A percentile compares a stretch with the other conserved stretches of the same genome.
Conservation (phyloP, 148 eudicot species). For the Dianthus caryophyllus region DNA sequence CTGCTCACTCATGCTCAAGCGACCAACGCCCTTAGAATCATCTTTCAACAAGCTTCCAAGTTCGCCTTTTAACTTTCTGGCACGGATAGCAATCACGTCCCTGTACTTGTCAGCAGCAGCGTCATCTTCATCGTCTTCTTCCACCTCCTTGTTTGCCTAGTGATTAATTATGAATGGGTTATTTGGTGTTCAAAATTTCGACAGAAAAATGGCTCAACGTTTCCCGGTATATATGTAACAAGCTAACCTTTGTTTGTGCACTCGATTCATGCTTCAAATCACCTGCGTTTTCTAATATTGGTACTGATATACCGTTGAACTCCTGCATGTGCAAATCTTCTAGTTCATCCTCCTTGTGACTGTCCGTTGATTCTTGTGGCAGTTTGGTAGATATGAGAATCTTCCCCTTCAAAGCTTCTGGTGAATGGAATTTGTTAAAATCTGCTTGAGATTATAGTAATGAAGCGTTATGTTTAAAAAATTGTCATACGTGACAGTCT, state of each 20-base stretch:
- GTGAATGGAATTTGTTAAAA: slow-evolving; percentile 41
- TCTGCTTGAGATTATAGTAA: slow-evolving; percentile 30
- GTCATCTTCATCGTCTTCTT: slow-evolving; percentile 22
- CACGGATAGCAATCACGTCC: slow-evolving; percentile 52
- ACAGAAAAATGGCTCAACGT: not conserved
- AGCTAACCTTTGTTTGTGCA: slow-evolving; percentile 9
- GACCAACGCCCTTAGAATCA: slow-evolving; percentile 31
- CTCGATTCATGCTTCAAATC: not conserved
- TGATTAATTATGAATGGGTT: not conserved
- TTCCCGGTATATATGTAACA: not conserved
- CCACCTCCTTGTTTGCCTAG: slow-evolving; percentile 27
- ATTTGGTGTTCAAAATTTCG: not conserved
- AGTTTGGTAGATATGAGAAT: slow-evolving; percentile 63
- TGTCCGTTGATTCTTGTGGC: slow-evolving; percentile 37
- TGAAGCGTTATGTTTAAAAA: not conserved
- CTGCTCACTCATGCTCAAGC: slow-evolving; percentile 59
- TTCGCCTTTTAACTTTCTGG: slow-evolving; percentile 40
- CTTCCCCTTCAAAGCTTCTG: slow-evolving; percentile 37
- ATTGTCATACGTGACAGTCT: not conserved
- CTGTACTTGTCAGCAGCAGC: slow-evolving; percentile 29
- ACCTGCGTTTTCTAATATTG: not conserved
- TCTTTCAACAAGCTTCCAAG: slow-evolving; percentile 19
- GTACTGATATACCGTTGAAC: not conserved
- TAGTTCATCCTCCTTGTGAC: slow-evolving; percentile 12
- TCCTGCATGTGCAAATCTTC: not conserved